Percentiles rank a stretch among this genome's conserved stretches.
Conservation (phyloP, 345 rosid genomes). For the Moricandia arvensis region DNA sequence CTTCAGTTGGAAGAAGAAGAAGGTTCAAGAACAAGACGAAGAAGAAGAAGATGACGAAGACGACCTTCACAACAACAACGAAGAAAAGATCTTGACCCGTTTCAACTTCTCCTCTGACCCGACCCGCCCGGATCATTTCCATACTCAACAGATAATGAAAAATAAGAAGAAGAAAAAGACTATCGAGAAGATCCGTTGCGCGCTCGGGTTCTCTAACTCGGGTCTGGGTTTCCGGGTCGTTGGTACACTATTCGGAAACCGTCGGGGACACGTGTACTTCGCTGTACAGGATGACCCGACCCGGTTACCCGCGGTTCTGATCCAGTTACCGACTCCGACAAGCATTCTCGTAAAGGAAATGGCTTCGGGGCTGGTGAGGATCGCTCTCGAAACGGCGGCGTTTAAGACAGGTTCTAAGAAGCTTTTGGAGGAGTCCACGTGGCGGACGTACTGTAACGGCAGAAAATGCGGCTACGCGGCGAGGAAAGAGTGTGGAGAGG, state of each 20-base stretch:
- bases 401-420: constrained; percentile 37
- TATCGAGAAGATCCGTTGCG: constrained; percentile 61
- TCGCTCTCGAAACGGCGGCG: constrained; percentile 52
- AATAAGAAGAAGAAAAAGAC: constrained; percentile 42
- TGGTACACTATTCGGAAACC: constrained; percentile 85
- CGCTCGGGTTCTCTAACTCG: constrained; percentile 41
- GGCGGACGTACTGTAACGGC: constrained; percentile 91
- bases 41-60: constrained; percentile 33
- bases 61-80: constrained; percentile 19
- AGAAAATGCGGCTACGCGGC: constrained; percentile 80
- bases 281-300: constrained; percentile 79
- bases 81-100: constrained; percentile 31
- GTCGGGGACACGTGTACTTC: constrained; percentile 83
- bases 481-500: constrained; percentile 61
- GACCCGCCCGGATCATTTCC: constrained; percentile 18
- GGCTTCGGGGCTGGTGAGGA: constrained; percentile 89
- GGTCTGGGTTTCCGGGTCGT: constrained; percentile 57
- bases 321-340: constrained; percentile 80
- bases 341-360: constrained; percentile 78
- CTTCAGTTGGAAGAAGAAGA: constrained; percentile 79
- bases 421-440: constrained; percentile 64
- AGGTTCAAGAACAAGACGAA: constrained; percentile 54
- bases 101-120: constrained; percentile 28
- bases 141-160: constrained; percentile 19
- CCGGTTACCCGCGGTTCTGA: constrained; percentile 57